These are phyloP conservation scores for Pestalotiopsis sp. DNA, from an alignment of 2,329 filamentous ascomycete genomes.

Conservation along the genomic window DNA sequence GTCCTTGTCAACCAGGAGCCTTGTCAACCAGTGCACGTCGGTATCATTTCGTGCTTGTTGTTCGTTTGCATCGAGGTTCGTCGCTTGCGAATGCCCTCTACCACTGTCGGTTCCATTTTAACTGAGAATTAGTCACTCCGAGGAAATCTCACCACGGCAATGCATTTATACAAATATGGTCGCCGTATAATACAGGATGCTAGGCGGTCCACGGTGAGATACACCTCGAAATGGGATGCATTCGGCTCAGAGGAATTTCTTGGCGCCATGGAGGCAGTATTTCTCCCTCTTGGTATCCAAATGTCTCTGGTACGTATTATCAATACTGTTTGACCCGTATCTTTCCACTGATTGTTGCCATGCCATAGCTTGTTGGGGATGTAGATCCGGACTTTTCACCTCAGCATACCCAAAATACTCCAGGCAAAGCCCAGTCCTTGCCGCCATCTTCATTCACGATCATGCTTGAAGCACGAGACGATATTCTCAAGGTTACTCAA, in stretches of 20 bases:
- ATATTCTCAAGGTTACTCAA: background rate
- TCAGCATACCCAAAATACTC: background rate
- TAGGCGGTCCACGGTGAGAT: background rate
- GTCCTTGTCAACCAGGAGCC: background rate
- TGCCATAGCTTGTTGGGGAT: background rate
- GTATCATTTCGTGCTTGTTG: background rate
- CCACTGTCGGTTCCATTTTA: background rate
- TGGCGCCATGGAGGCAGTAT: background rate
- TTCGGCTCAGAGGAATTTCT: background rate
- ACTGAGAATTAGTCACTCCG: background rate
- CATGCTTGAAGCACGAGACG: background rate
- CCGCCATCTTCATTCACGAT: background rate
- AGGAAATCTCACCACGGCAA: background rate
- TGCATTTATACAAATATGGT: background rate
- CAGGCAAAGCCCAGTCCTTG: background rate
- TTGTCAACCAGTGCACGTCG: background rate
- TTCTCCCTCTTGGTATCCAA: background rate
- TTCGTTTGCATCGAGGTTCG: conserved; percentile 1
- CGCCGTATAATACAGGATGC: background rate
- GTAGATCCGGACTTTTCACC: background rate
- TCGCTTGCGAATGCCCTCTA: background rate
- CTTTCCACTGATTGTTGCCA: background rate
- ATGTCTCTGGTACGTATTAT: background rate
- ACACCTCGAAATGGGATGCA: background rate
- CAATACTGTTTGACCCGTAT: background rate